Evolutionary conservation across 1,284 basidiomycete species (phyloP).

Genomic region (Earliella scabrosa): DNA sequence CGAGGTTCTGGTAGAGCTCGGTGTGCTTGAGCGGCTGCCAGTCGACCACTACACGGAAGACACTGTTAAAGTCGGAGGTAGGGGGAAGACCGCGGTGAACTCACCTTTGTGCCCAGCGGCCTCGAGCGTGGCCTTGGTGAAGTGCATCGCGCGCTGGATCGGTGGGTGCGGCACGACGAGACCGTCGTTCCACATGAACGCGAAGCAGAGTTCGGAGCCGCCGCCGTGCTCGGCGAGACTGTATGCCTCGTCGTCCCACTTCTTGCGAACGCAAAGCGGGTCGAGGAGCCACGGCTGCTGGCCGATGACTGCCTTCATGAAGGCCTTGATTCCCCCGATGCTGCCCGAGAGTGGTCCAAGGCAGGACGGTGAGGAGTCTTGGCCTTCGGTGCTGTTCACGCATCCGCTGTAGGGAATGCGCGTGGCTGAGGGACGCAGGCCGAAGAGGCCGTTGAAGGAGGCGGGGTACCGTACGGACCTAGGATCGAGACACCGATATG

Average conservation of each 20-base stretch:
- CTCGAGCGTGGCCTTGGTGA: conserved; percentile 46
- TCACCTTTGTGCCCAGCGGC: conserved; percentile 50
- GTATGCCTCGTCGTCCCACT: conserved; percentile 30
- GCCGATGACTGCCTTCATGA: conserved; percentile 24
- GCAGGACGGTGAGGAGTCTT: conserved; percentile 20
- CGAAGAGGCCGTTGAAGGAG: conserved; percentile 79
- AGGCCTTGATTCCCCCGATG: conserved; percentile 24
- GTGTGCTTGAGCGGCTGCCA: conserved; percentile 51
- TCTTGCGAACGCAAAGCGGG: conserved; percentile 25
- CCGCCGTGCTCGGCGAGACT: conserved; percentile 41
- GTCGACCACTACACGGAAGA: conserved; percentile 37
- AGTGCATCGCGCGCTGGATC: conserved; percentile 48
- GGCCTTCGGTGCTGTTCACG: conserved; percentile 27
- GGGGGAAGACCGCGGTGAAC: conserved; percentile 34
- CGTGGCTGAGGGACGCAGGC: conserved; percentile 66
- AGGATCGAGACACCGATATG: conserved; percentile 43
- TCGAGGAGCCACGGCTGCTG: conserved; percentile 26
- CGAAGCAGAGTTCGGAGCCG: conserved; percentile 45
- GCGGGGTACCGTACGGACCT: conserved; percentile 75
- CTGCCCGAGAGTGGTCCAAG: conserved; percentile 28
- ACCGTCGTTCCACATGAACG: conserved; percentile 49
- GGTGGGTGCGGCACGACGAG: conserved; percentile 52
- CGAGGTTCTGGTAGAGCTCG: conserved; percentile 53
- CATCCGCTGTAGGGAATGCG: conserved; percentile 28
- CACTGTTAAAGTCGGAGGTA: too few relatives aligned